Base-by-base conservation (phyloP, 2,329 filamentous ascomycete genomes). In the Colletotrichum brevisporum region DNA sequence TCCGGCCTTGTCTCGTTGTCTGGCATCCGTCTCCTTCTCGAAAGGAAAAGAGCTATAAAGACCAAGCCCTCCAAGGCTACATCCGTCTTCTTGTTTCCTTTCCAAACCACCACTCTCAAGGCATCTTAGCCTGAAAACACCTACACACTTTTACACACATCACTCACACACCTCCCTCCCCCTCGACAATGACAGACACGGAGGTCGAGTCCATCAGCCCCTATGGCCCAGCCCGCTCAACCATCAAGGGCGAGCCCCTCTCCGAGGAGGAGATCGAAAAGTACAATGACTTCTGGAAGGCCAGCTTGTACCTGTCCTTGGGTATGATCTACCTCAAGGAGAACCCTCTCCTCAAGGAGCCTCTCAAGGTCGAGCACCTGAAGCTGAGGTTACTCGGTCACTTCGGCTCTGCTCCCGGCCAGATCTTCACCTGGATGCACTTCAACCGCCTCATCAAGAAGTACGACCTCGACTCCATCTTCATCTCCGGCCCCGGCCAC, bases 401-500 rank as follows among this genome's bases (percentile, higher is more conserved):
- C 77, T 95, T 93, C 85, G 92, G 92, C 62, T 93, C 91, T 3
- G 92, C 92, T 57, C 90, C 92, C n/a, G 92, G 92, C 15, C 92
- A 94, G 79, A 90, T 91, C 67, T 94, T 95, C 80, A 92, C 91
- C 41, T 94, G 90, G 79, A 92, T 94, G 83, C 92, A 94, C 81
- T 92, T 94, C 85, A 94, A 94, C 80, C 90, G 92, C 41, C 82
- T 94, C 68, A 94, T 94, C 84, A 94, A 92, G 79, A 94, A 94
- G 80, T 92, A 94, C 75, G 88, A 93, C 72, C 82, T 94, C 57
- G 86, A 95, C 75, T 86, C 88, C 36, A 85, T 93, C 73, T 94
- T 93, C 77, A 84, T 95, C 67, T 93, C 91, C 2, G 92, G 92
- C 6, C 92, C 92, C 0, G 92, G 92, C 48, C 92, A 95, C 73